These are phyloP conservation scores for Colletotrichum acutatum DNA, from an alignment of 2,329 filamentous ascomycete genomes.

Conservation along the genomic window DNA sequence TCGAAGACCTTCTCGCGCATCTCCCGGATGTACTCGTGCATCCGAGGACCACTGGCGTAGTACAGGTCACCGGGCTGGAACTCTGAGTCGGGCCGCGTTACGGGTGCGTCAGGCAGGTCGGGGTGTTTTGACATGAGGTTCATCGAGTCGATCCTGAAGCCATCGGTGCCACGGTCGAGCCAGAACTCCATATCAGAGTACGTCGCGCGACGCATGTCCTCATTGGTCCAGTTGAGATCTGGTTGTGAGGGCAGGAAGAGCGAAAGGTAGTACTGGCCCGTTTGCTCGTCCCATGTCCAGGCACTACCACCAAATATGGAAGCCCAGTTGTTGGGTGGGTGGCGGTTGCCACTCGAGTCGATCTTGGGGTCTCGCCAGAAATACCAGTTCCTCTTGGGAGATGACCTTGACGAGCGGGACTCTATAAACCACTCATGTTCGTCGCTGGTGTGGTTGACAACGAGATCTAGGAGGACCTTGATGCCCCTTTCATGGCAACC, in stretches of 20 bases:
- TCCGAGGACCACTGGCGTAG: slow-evolving; percentile 65
- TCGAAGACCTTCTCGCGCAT: slow-evolving; percentile 59
- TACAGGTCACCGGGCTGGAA: slow-evolving; percentile 51
- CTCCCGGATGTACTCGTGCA: slow-evolving; percentile 63
- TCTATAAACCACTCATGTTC: slow-evolving; percentile 65
- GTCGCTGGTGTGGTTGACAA: slow-evolving; percentile 45
- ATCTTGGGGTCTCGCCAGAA: slow-evolving; percentile 61
- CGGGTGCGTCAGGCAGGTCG: slow-evolving; percentile 57
- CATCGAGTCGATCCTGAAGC: slow-evolving; percentile 68
- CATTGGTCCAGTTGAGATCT: slow-evolving; percentile 76
- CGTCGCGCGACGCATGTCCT: slow-evolving; percentile 66
- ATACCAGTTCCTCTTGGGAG: slow-evolving; percentile 65
- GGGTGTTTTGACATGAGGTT: slow-evolving; percentile 66
- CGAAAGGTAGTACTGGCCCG: slow-evolving; percentile 60
- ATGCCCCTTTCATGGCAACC: slow-evolving; percentile 59
- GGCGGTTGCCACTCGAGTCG: slow-evolving; percentile 46
- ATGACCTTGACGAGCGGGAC: slow-evolving; percentile 59
- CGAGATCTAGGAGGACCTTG: slow-evolving; percentile 42
- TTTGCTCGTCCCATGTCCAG: slow-evolving; percentile 47
- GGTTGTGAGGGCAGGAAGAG: slow-evolving; percentile 73
- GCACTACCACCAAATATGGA: slow-evolving; percentile 50
- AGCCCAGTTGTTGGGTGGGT: slow-evolving; percentile 58
- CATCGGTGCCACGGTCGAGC: slow-evolving; percentile 69
- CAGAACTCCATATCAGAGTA: slow-evolving; percentile 73
- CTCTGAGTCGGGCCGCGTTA: slow-evolving; percentile 46